Percentiles rank a stretch among this genome's conserved stretches.
Evolutionary conservation across 2,329 filamentous ascomycete species (phyloP).

Genomic region (Colletotrichum sp.): DNA sequence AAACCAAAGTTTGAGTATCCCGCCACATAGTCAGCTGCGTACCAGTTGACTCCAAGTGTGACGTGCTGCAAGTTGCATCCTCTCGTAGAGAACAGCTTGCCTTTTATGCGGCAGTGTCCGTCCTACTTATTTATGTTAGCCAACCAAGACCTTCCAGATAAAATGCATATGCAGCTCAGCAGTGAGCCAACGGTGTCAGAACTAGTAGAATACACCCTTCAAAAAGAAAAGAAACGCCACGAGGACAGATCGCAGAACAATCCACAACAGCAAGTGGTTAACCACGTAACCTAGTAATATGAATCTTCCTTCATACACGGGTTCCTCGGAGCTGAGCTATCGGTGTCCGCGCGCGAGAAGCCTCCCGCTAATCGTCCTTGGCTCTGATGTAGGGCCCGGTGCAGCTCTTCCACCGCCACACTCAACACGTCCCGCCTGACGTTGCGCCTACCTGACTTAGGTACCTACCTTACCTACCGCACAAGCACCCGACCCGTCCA

Average conservation of each 20-base stretch:
- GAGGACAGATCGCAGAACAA: background rate
- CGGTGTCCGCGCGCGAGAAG: background rate
- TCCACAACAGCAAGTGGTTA: background rate
- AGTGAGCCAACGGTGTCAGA: background rate
- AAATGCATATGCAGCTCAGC: background rate
- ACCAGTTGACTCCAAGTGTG: background rate
- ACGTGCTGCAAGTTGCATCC: background rate
- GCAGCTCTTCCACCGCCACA: background rate
- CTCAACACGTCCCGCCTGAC: background rate
- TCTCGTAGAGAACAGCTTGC: background rate
- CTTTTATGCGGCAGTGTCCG: background rate
- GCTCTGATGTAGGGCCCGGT: background rate
- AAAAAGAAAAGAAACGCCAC: background rate
- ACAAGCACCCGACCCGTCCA: background rate
- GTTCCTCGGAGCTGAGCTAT: background rate
- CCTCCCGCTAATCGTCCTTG: background rate
- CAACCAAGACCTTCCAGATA: background rate
- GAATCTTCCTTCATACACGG: background rate
- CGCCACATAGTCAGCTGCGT: background rate
- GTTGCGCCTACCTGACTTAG: background rate
- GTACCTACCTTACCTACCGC: background rate
- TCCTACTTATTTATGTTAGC: background rate
- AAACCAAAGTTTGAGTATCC: background rate
- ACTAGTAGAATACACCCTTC: background rate
- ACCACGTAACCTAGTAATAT: background rate